Percentiles rank a stretch among this genome's conserved stretches.
These are phyloP conservation scores for Clarireedia monteithiana DNA, from an alignment of 2,329 filamentous ascomycete species.

Conservation along the genomic window DNA sequence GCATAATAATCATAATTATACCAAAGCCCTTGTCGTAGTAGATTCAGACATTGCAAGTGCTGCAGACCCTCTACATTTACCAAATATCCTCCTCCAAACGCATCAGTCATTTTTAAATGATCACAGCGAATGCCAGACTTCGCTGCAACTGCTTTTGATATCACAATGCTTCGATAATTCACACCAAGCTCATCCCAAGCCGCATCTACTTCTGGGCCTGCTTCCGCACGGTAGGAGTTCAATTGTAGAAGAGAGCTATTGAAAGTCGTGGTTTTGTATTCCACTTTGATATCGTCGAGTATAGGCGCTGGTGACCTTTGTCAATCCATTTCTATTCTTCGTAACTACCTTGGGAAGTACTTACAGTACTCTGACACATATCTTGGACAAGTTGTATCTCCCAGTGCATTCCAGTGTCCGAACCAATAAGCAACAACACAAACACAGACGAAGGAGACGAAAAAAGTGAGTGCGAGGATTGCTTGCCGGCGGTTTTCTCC, in stretches of 20 bases:
- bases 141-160: not conserved
- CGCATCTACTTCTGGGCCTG: not conserved
- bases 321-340: not conserved
- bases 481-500: not conserved
- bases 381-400: not conserved
- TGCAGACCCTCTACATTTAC: not conserved
- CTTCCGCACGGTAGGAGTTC: not conserved
- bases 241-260: not conserved
- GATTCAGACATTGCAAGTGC: slow-evolving; percentile 29
- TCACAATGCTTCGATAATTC: not conserved
- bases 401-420: not conserved
- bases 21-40: slow-evolving; percentile 42
- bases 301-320: not conserved
- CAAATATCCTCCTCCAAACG: not conserved
- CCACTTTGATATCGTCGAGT: not conserved
- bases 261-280: not conserved
- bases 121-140: not conserved
- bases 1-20: slow-evolving; percentile 47
- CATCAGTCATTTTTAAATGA: not conserved
- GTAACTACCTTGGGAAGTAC: not conserved
- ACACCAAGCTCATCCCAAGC: not conserved
- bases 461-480: not conserved
- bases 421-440: not conserved
- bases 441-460: not conserved
- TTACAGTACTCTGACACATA: slow-evolving; percentile 2